Conservation (phyloP, 2,329 filamentous ascomycete species). For the Orbilia quercus region DNA sequence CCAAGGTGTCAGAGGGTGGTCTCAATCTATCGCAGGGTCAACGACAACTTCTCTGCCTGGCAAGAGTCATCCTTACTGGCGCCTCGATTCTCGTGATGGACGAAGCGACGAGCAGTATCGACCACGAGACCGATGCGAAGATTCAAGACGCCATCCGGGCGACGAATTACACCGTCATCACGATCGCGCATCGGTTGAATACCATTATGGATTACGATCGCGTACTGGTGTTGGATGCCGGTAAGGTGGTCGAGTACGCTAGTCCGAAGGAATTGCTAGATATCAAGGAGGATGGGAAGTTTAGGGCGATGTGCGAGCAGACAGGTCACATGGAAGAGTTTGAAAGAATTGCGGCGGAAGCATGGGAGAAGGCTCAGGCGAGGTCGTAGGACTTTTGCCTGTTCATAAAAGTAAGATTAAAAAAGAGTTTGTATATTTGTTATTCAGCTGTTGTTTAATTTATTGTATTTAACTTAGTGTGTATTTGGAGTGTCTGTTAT, state of each 20-base stretch:
- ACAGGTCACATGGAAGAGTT: constrained; percentile 71
- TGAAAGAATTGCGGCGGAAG: constrained; percentile 63
- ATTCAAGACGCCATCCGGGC: constrained; percentile 79
- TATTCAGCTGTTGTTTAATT: neutral
- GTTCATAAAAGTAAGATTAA: neutral
- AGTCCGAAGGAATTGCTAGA: constrained; percentile 72
- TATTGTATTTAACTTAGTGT: neutral
- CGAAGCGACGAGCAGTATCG: constrained; percentile 81
- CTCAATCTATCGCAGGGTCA: constrained; percentile 81
- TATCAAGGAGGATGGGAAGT: constrained; percentile 41
- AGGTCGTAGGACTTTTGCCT: constrained; percentile 1
- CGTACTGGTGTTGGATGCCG: constrained; percentile 77
- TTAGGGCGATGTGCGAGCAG: constrained; percentile 66
- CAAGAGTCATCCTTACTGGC: constrained; percentile 76
- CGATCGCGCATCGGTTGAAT: constrained; percentile 80
- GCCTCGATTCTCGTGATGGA: constrained; percentile 83
- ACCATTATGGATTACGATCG: constrained; percentile 82
- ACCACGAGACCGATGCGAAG: constrained; percentile 78
- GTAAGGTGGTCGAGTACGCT: constrained; percentile 75
- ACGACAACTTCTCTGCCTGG: constrained; percentile 79
- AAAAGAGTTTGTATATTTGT: neutral
- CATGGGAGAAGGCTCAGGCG: constrained; percentile 34
- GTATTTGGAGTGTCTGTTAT: neutral
- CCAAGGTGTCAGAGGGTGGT: constrained; percentile 76
- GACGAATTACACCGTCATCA: constrained; percentile 74